phyloP scores from a whole-genome alignment of 176 grass and related monocot species.

The Eragrostis nindensis region DNA sequence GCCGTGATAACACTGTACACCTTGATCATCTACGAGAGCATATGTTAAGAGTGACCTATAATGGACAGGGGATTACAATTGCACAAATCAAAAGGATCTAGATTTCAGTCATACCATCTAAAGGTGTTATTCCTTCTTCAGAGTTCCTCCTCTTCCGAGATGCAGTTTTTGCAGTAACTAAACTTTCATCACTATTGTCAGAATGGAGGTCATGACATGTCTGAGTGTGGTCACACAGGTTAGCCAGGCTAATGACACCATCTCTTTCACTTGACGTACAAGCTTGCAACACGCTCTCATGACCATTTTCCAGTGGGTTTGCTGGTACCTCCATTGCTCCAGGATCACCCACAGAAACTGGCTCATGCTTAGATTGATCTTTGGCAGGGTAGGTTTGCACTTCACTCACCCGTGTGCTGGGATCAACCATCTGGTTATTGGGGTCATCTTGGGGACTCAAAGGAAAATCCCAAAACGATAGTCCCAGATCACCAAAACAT shows the following conservation, averaged over 20 bases:
- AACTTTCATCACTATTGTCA: slow-evolving; percentile 37
- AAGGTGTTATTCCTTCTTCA: slow-evolving; percentile 30
- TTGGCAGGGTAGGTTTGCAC: slow-evolving; percentile 42
- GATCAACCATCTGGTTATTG: slow-evolving; percentile 37
- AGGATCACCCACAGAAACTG: slow-evolving; percentile 43
- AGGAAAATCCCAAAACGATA: slow-evolving; percentile 65
- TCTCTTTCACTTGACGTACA: slow-evolving; percentile 29
- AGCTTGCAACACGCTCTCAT: slow-evolving; percentile 47
- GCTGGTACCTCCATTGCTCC: slow-evolving; percentile 9
- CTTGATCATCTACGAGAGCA: not conserved
- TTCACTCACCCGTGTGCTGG: slow-evolving; percentile 4
- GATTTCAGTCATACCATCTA: slow-evolving; percentile 22
- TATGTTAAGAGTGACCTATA: not conserved
- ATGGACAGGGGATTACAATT: slow-evolving; percentile 14
- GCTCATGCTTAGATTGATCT: slow-evolving; percentile 28
- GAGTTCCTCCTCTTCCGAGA: slow-evolving; percentile 36
- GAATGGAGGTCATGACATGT: slow-evolving; percentile 22
- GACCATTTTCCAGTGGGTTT: slow-evolving; percentile 47
- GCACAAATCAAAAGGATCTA: slow-evolving; percentile 15
- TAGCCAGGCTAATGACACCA: slow-evolving; percentile 22
- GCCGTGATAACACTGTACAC: not conserved
- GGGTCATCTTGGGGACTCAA: slow-evolving; percentile 37
- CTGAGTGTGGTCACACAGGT: not conserved
- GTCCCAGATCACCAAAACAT: slow-evolving; percentile 54
- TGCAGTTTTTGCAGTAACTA: not conserved